Conservation (phyloP, 2,329 filamentous ascomycete species). For the Colletotrichum tanaceti region DNA sequence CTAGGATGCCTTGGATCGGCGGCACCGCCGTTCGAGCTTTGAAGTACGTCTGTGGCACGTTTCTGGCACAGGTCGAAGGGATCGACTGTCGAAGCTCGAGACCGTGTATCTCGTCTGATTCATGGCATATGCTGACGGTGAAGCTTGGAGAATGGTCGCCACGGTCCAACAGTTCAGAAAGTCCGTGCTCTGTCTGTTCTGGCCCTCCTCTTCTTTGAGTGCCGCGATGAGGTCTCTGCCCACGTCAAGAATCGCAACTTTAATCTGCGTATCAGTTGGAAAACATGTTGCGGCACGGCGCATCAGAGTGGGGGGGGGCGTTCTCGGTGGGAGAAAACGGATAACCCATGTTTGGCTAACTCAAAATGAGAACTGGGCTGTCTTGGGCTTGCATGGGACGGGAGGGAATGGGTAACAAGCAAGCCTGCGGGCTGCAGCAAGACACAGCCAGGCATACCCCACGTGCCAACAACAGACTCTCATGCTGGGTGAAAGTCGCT, state of each 20-base stretch:
- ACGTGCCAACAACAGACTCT: slow-evolving; percentile 16
- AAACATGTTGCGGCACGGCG: background rate
- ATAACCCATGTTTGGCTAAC: background rate
- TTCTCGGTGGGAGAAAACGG: slow-evolving; percentile 20
- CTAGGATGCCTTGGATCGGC: background rate
- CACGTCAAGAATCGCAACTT: background rate
- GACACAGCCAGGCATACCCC: slow-evolving; percentile 1
- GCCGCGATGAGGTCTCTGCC: background rate
- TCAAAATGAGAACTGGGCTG: slow-evolving; percentile 11
- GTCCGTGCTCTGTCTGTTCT: too few species aligned
- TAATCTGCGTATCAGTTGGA: background rate
- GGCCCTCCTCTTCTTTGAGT: background rate
- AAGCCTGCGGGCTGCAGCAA: background rate
- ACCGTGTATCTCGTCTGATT: background rate
- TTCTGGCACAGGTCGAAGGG: background rate
- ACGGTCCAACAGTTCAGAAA: background rate
- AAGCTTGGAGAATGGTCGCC: too few species aligned
- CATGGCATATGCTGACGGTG: background rate
- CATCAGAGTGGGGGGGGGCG: slow-evolving; percentile 22
- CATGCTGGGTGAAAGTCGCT: slow-evolving; percentile 6
- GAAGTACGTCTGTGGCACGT: background rate
- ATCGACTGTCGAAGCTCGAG: background rate
- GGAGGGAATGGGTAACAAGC: slow-evolving; percentile 9
- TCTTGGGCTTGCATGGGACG: slow-evolving; percentile 13
- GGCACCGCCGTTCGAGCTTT: background rate